Evolutionary conservation across 1,139 yeast species (phyloP).

Genomic region (Zygosaccharomyces sapae): DNA sequence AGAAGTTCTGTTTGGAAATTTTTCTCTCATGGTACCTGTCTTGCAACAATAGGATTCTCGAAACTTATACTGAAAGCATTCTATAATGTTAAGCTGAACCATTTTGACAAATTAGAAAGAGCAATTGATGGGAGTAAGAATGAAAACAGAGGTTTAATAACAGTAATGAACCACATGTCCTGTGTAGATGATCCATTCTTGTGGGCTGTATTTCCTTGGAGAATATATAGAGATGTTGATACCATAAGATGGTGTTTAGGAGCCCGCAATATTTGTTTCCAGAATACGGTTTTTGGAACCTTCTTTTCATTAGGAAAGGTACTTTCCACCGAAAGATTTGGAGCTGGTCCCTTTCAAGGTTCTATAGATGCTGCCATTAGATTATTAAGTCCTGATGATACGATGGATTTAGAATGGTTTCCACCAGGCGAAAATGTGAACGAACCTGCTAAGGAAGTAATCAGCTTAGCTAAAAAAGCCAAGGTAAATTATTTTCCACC

Average conservation of each 20-base stretch:
- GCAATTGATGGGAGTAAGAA: slow-evolving; percentile 58
- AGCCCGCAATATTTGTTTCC: slow-evolving; percentile 86
- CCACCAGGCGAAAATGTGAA: slow-evolving; percentile 29
- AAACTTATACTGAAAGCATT: slow-evolving; percentile 57
- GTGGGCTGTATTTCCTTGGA: slow-evolving; percentile 82
- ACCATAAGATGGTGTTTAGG: slow-evolving; percentile 91
- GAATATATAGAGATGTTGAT: slow-evolving; percentile 58
- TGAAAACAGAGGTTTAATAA: slow-evolving; percentile 71
- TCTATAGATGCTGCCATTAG: slow-evolving; percentile 86
- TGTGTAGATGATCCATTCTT: slow-evolving; percentile 89
- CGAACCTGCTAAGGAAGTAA: slow-evolving; percentile 2
- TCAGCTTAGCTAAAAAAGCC: slow-evolving; percentile 15
- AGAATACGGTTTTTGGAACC: slow-evolving; percentile 46
- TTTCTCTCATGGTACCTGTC: slow-evolving; percentile 66
- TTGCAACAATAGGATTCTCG: slow-evolving; percentile 60
- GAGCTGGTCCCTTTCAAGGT: slow-evolving; percentile 89
- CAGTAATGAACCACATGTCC: slow-evolving; percentile 96
- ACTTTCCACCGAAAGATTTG: slow-evolving; percentile 79
- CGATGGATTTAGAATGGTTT: slow-evolving; percentile 51
- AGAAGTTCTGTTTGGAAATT: slow-evolving; percentile 56
- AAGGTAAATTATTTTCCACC: slow-evolving; percentile 40
- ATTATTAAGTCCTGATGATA: slow-evolving; percentile 74
- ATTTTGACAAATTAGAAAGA: slow-evolving; percentile 57
- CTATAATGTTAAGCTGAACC: slow-evolving; percentile 60
- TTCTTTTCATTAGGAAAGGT: slow-evolving; percentile 89